These are phyloP conservation scores for Mycosphaerella sp. DNA, from an alignment of 2,329 filamentous ascomycete genomes.

Conservation along the genomic window DNA sequence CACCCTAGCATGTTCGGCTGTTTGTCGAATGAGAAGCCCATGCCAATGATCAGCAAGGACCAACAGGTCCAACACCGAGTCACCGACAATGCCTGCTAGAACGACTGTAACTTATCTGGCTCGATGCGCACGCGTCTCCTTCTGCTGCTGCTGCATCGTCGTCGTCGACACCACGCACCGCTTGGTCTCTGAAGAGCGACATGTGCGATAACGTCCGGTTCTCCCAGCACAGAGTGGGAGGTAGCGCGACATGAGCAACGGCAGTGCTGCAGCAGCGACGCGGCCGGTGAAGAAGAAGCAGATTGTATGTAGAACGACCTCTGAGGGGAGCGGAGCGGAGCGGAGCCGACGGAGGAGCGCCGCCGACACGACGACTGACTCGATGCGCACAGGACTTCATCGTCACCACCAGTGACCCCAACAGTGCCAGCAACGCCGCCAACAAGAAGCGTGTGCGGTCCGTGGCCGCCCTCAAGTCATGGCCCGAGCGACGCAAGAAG, in stretches of 20 bases:
- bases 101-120: no score
- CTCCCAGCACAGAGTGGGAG: background rate
- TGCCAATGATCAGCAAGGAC: background rate
- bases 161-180: background rate
- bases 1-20: background rate
- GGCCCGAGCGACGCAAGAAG: constrained; percentile 27
- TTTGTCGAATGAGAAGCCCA: background rate
- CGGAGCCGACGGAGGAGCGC: background rate
- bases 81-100: no score
- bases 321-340: no score
- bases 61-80: background rate
- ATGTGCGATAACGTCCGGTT: background rate
- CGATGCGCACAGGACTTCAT: constrained; percentile 23
- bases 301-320: constrained; percentile 10
- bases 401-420: constrained; percentile 27
- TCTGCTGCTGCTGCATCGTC: no score
- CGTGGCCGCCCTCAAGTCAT: constrained; percentile 28
- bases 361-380: background rate
- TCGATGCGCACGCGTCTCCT: background rate
- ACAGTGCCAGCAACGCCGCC: constrained; percentile 19
- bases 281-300: constrained; percentile 12
- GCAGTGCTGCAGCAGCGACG: background rate
- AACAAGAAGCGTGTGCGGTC: constrained; percentile 30
- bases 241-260: constrained; percentile 2
- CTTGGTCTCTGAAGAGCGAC: background rate